Evolutionary conservation across 257 asterid species (phyloP), one percentile per base, ranked within the genome.

Genomic region (Lavandula angustifolia): DNA sequence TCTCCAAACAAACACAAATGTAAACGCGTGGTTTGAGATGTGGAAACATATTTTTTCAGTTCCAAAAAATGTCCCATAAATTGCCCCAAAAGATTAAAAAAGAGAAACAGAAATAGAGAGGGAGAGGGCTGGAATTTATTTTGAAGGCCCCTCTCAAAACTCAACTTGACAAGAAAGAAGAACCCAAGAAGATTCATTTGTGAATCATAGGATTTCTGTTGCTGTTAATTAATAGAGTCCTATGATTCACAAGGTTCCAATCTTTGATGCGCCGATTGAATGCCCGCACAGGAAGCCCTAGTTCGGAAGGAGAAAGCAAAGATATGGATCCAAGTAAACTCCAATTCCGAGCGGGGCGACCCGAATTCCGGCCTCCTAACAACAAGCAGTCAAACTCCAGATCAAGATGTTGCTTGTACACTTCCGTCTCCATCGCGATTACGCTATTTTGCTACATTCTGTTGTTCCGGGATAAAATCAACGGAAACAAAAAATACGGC

Each of bases 211-310:
- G 73, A 46, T 5, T 47, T 41, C 54, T 71, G 48, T 73, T 69
- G 63, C 29, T 49, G 62, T 64, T 32, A 58, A 70, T 56, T 41
- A 34, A 60, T 9, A 51, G 34, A 17, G 27, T 79, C 94, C 76
- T 81, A 87, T 94, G 95, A 81, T 86, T 83, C 79, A 59, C 81
- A 67, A 71, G 62, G 69, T 66, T 72, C 67, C 51, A 12, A 4
- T 78, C 42, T 84, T 94, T 90, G 95, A 94, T 94, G 99, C 99
- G 95, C 86, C 92, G 98, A 83, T 82, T 90, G 76, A 87, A 89
- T 82, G 96, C 86, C 73, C 85, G 81, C 51, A 68, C 70, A 69
- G 81, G 74, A 64, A 80, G 75, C 75, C 79, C 83, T 67, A 73
- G 61, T 60, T 51, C 55, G 73, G 76, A 72, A 37, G 75, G 72